Base-by-base conservation (phyloP, 2,329 filamentous ascomycete species). In the Hysterium pulicare region DNA sequence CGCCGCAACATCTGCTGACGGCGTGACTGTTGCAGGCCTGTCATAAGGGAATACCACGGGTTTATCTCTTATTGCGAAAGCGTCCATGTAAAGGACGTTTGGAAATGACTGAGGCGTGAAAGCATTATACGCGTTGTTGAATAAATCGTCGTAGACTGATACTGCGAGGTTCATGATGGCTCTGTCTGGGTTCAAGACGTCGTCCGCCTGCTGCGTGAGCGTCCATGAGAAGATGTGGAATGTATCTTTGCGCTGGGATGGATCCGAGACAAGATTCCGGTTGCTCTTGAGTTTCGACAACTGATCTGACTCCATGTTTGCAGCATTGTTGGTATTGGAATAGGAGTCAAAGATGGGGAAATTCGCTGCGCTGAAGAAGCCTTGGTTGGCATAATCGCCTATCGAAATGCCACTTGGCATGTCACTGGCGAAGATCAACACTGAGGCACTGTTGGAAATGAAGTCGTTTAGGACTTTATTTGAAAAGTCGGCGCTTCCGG, bases 221-320 rank as follows among this genome's bases (percentile, higher is more conserved):
- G 61, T 64, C 64, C 63, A 67, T 0, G 59, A 66, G n/a, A 67
- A 49, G 11, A 66, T 41, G 44, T 66, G 61, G 43, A 66, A 66
- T 4, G 44, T 50, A 41, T 64, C 61, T 43, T 60, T 65, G n/a
- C 52, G 54, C 9, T 42, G 26, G 1, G 26, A 24, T 4, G 44
- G 15, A 11, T 59, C 52, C 1, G 55, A 43, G 3, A 59, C 55
- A 2, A 66, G 34, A 17, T 61, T 60, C 7, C 62, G 55, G 21
- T 62, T 53, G 9, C 41, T 44, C n/a, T 53, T 48, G 2, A 71
- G 51, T 39, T 70, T 69, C 13, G 50, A 41, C n/a, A 69, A 42
- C 38, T 71, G 68, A 40, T 70, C 66, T 4, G 49, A 38, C 19
- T 59, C 45, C 67, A 71, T 71, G 2, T 17, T 41, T 1, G 32